These are phyloP conservation scores for Elaeis guineensis DNA, from an alignment of 176 grass and related monocot species.

Conservation along the genomic window DNA sequence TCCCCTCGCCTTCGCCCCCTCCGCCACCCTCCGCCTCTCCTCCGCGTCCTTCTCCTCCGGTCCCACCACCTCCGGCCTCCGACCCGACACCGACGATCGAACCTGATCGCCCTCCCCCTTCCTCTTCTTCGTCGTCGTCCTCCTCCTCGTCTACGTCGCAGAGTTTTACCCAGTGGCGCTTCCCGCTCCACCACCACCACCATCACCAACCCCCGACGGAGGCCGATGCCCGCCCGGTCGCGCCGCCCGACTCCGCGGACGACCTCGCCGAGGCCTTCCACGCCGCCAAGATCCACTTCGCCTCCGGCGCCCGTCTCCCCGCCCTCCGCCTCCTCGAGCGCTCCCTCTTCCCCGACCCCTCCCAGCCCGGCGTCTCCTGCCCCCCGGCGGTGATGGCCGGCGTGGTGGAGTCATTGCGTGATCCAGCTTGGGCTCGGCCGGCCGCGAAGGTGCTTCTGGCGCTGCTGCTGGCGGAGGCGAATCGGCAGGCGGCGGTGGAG, in stretches of 20 bases:
- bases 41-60: background rate
- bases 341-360: slow-evolving; percentile 33
- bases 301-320: slow-evolving; percentile 35
- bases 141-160: slow-evolving; percentile 66
- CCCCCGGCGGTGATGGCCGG: slow-evolving; percentile 35
- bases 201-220: slow-evolving; percentile 26
- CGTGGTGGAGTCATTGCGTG: slow-evolving; percentile 49
- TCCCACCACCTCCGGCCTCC: slow-evolving; percentile 11
- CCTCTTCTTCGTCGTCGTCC: slow-evolving; percentile 42
- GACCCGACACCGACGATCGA: background rate
- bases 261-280: slow-evolving; percentile 30
- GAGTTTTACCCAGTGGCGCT: slow-evolving; percentile 81
- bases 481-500: slow-evolving; percentile 48
- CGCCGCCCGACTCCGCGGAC: slow-evolving; percentile 5
- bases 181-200: slow-evolving; percentile 53
- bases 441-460: slow-evolving; percentile 60
- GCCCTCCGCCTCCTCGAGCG: slow-evolving; percentile 40
- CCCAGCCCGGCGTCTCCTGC: slow-evolving; percentile 9
- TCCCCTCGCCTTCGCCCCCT: background rate
- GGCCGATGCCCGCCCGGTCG: background rate
- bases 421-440: slow-evolving; percentile 38
- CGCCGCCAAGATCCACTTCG: slow-evolving; percentile 29
- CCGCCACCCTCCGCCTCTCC: slow-evolving; percentile 6
- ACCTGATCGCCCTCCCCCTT: slow-evolving; percentile 4
- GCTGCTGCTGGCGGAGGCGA: slow-evolving; percentile 40